A percentile compares a stretch with the other conserved stretches of the same genome.
Evolutionary conservation across 2,329 filamentous ascomycete species (phyloP).

Genomic region (Fulvia fulva): DNA sequence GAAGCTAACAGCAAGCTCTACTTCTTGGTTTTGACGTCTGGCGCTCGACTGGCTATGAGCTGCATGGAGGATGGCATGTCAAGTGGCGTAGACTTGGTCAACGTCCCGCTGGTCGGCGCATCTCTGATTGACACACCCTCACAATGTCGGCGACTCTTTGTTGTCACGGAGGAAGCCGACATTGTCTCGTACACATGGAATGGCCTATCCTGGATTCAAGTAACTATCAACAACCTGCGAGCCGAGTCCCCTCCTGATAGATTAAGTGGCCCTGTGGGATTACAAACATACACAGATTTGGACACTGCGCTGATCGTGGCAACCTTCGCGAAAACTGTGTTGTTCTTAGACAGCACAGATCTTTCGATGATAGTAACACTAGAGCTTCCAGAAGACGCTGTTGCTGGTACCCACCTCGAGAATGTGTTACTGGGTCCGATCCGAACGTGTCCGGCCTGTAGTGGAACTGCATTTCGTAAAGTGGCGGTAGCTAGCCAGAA

Average conservation of each 20-base stretch:
- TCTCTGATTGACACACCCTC: constrained; percentile 14
- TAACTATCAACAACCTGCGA: constrained; percentile 9
- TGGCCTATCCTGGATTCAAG: constrained; percentile 13
- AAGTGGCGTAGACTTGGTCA: constrained; percentile 17
- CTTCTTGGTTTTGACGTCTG: constrained; percentile 60
- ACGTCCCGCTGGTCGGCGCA: constrained; percentile 26
- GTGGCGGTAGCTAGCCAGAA: constrained; percentile 60
- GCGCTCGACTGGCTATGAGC: constrained; percentile 61
- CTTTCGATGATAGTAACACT: constrained; percentile 18
- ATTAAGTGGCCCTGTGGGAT: constrained; percentile 17
- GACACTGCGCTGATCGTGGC: constrained; percentile 25
- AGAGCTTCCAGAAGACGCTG: constrained; percentile 11
- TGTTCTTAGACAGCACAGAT: constrained; percentile 23
- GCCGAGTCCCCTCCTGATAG: constrained; percentile 13
- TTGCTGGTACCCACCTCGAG: constrained; percentile 6
- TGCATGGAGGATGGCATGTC: constrained; percentile 42
- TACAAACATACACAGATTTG: constrained; percentile 21
- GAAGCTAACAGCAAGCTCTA: constrained; percentile 33
- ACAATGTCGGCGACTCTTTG: constrained; percentile 17
- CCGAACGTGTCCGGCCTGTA: constrained; percentile 49
- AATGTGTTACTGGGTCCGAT: constrained; percentile 25
- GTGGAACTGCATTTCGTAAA: constrained; percentile 55
- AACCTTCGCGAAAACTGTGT: constrained; percentile 7
- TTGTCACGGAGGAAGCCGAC: constrained; percentile 24
- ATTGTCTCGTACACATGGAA: constrained; percentile 20